Evolutionary conservation across 305 asterid genomes (phyloP).

Genomic region (Striga hermonthica): DNA sequence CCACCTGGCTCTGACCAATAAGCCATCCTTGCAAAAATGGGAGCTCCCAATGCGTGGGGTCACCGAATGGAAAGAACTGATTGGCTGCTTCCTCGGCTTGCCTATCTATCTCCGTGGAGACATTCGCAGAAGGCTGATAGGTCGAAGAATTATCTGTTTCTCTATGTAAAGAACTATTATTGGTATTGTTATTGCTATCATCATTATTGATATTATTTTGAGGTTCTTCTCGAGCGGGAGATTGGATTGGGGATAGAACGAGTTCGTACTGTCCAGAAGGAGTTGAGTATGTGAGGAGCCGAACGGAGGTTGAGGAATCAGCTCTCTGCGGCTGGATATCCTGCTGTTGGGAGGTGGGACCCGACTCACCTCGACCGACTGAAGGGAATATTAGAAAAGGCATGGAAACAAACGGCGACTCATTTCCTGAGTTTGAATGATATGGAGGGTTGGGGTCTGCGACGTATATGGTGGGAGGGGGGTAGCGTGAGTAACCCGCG

Average conservation of each 20-base stretch:
- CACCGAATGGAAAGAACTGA: conserved; percentile 71
- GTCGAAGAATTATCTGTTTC: conserved; percentile 41
- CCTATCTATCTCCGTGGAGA: conserved; percentile 70
- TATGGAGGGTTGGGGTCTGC: conserved; percentile 65
- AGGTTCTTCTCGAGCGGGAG: conserved; percentile 58
- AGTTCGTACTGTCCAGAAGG: conserved; percentile 90
- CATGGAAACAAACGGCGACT: conserved; percentile 62
- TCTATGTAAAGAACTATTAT: conserved; percentile 39
- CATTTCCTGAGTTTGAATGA: conserved; percentile 61
- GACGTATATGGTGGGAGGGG: conserved; percentile 82
- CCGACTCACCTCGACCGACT: conserved; percentile 49
- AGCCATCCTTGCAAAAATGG: conserved; percentile 98
- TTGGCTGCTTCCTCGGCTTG: conserved; percentile 62
- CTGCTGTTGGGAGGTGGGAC: conserved; percentile 42
- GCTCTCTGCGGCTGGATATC: conserved; percentile 55
- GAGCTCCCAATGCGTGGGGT: conserved; percentile 83
- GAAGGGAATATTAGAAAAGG: conserved; percentile 78
- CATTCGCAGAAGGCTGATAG: conserved; percentile 51
- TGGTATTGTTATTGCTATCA: not conserved
- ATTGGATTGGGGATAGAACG: conserved; percentile 69
- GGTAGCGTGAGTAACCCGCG: conserved; percentile 78
- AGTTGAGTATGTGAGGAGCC: conserved; percentile 82
- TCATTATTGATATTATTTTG: conserved; percentile 31
- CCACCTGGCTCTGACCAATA: conserved; percentile 92
- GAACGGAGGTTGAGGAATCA: conserved; percentile 66